Evolutionary conservation across 805 yeast species (phyloP).

Genomic region (Lachancea meyersii): DNA sequence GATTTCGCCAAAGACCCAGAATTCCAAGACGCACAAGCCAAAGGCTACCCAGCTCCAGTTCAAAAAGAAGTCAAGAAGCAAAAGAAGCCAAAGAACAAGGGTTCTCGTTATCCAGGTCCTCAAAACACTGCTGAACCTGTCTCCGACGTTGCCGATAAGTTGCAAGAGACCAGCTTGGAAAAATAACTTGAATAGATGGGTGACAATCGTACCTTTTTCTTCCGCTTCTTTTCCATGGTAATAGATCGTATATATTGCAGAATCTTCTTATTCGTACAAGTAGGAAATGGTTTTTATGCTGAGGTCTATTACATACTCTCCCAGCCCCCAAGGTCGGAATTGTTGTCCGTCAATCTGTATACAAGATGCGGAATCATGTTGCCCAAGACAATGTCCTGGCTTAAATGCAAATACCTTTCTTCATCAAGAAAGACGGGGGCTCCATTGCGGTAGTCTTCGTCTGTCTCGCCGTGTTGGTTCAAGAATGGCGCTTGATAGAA

Average conservation of each 20-base stretch:
- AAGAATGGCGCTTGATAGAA: slow-evolving; percentile 79
- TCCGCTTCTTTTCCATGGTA: not conserved
- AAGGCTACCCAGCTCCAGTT: slow-evolving; percentile 79
- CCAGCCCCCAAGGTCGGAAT: slow-evolving; percentile 92
- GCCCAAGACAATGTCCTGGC: slow-evolving; percentile 64
- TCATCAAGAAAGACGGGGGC: slow-evolving; percentile 63
- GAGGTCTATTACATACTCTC: slow-evolving; percentile 39
- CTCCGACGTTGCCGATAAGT: slow-evolving; percentile 23
- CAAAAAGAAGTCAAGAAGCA: slow-evolving; percentile 56
- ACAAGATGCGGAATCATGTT: slow-evolving; percentile 73
- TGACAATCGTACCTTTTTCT: not conserved
- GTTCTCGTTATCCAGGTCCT: slow-evolving; percentile 81
- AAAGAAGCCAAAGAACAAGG: slow-evolving; percentile 80
- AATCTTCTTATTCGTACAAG: not conserved
- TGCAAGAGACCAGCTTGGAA: slow-evolving; percentile 19
- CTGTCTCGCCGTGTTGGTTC: slow-evolving; percentile 81
- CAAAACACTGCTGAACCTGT: slow-evolving; percentile 15
- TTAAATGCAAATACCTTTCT: slow-evolving; percentile 58
- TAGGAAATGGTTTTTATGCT: not conserved
- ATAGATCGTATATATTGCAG: not conserved
- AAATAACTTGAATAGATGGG: not conserved
- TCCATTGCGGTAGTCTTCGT: slow-evolving; percentile 63
- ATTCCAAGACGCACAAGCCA: slow-evolving; percentile 64
- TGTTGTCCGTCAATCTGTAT: slow-evolving; percentile 73
- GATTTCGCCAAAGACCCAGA: slow-evolving; percentile 57